A percentile compares a stretch with the other conserved stretches of the same genome.
These are phyloP conservation scores for Sequoia sempervirens DNA, from an alignment of 75 land plant genomes.

Conservation along the genomic window DNA sequence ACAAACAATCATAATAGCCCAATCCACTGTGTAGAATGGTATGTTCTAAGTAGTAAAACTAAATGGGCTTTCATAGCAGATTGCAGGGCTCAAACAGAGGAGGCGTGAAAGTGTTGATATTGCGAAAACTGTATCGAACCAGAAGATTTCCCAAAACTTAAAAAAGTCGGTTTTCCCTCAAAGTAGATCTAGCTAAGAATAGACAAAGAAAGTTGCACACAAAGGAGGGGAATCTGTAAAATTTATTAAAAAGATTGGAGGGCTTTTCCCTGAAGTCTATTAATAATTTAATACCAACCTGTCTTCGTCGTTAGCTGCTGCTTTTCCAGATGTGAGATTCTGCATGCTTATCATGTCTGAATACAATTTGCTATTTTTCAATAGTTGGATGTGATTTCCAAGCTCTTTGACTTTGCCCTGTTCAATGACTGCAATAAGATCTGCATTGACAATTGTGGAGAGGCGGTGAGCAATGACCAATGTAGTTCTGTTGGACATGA, in stretches of 20 bases:
- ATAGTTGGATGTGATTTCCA: constrained; percentile 39
- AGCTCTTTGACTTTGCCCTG: constrained; percentile 41
- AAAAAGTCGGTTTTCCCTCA: too few species aligned
- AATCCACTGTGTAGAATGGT: neutral
- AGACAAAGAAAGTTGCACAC: too few species aligned
- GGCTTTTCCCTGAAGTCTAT: neutral
- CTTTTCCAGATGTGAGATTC: constrained; percentile 9
- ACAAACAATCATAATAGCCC: neutral
- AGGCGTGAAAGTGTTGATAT: too few species aligned
- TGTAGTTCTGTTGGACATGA: constrained; percentile 49
- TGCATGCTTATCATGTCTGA: constrained; percentile 27
- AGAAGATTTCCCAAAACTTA: too few species aligned
- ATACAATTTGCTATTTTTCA: constrained; percentile 32
- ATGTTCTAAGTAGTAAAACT: too few species aligned
- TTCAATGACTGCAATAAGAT: constrained; percentile 54
- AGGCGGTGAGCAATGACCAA: constrained; percentile 61
- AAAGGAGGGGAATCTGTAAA: neutral
- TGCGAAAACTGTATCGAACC: too few species aligned
- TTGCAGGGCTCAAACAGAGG: too few species aligned
- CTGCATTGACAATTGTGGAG: constrained; percentile 57
- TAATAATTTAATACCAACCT: neutral
- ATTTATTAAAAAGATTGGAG: too few species aligned
- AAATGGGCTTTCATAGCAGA: too few species aligned
- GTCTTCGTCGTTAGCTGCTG: neutral
- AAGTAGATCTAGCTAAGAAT: too few species aligned